These are phyloP conservation scores for Achlya hypogyna DNA, from an alignment of 352 stramenopile genomes.

Conservation along the genomic window DNA sequence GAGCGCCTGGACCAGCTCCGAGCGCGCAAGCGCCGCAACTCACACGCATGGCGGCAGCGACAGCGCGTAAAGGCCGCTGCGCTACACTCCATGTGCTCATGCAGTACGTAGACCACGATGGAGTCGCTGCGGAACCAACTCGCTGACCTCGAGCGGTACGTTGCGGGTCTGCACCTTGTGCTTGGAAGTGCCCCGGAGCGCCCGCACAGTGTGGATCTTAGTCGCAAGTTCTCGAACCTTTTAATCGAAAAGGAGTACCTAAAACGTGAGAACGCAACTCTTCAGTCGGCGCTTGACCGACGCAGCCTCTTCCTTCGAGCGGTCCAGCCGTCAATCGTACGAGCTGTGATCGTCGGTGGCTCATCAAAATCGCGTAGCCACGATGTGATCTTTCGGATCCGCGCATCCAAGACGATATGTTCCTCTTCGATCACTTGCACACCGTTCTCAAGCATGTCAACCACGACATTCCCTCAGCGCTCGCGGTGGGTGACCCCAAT, in stretches of 20 bases:
- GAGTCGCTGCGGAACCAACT: neutral
- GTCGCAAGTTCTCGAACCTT: neutral
- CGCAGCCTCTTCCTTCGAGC: neutral
- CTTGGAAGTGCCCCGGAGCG: neutral
- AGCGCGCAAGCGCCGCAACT: neutral
- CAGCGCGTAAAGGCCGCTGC: neutral
- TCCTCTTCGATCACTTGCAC: neutral
- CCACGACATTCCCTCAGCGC: neutral
- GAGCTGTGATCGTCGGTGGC: neutral
- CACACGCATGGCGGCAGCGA: neutral
- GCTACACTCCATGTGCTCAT: neutral
- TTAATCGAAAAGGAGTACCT: slow-evolving; percentile 2
- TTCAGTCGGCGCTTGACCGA: neutral
- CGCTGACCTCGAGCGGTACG: neutral
- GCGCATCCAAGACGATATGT: slow-evolving; percentile 6
- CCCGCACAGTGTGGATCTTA: neutral
- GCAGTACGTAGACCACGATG: neutral
- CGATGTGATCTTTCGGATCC: neutral
- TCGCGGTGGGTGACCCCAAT: neutral
- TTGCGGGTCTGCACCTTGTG: neutral
- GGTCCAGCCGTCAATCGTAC: neutral
- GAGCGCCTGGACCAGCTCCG: slow-evolving; percentile 1
- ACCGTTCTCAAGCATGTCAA: neutral
- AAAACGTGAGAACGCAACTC: neutral
- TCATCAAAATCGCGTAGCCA: neutral